Base-by-base conservation (phyloP, 2,329 filamentous ascomycete species). In the Aspergillus sp. region DNA sequence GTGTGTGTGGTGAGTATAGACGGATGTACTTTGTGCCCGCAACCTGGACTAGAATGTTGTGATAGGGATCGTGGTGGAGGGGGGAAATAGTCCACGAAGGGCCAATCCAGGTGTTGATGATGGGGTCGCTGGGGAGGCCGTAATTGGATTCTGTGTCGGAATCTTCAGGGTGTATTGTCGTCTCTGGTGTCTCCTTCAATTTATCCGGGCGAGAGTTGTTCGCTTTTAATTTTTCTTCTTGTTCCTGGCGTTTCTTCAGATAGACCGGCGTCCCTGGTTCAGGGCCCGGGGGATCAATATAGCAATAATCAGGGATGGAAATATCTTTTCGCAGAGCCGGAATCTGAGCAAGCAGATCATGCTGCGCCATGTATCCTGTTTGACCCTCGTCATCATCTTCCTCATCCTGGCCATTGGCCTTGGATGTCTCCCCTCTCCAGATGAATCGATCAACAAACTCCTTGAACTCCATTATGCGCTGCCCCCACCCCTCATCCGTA, bases 11-110 rank as follows among this genome's bases (percentile, higher is more conserved):
- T 1, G 84, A 75, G 63, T 96, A 97, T 2, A 97, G 73, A 1
- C 93, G 78, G n/a, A 97, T 72, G 64, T 97, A 97, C 67, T 98
- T 98, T 45, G 79, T 75, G 0, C 93, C 93, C 0, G 95, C 87
- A 0, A 94, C 86, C 65, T 97, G 93, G 26, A 84, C 84, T 5
- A 97, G 78, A 38, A 97, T 80, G 60, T 97, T 97, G 61, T 96
- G 88, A 64, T 96, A 94, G 1, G 87, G 88, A 59, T 97, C 93
- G 2, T 89, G 94, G 65, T 98, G 93, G 1, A 97, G 73, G 1
- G 93, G 93, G 1, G 90, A 95, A 50, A 95, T 90, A 0, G 93
- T 97, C 39, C 82, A 83, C 0, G 82, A 74, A 0, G 93, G 93
- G 0, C 93, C 93, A 50, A 97, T 85, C 93, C 93, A 98, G 6